phyloP scores from a whole-genome alignment of 1,284 basidiomycete species.

The Rhodotorula sp. region DNA sequence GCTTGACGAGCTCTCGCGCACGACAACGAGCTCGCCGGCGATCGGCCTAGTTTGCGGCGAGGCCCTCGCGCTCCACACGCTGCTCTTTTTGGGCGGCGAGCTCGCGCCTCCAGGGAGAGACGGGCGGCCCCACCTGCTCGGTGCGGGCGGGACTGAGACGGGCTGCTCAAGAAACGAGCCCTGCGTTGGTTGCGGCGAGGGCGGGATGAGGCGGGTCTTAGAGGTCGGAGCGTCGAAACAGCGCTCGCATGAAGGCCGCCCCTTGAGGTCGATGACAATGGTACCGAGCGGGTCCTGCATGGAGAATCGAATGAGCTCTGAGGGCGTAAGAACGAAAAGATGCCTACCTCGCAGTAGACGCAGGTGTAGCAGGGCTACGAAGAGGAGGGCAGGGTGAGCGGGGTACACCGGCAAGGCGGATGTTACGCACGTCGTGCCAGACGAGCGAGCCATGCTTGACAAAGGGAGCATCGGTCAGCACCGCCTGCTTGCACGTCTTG shows the following conservation, averaged over 20 bases:
- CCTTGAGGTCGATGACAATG: constrained; percentile 34
- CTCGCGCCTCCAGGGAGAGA: background rate
- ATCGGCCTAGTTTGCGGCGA: too few relatives aligned
- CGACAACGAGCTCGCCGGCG: too few relatives aligned
- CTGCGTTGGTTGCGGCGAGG: constrained; percentile 26
- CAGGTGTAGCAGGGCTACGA: constrained; percentile 31
- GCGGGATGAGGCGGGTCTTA: constrained; percentile 21
- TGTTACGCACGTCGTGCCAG: constrained; percentile 30
- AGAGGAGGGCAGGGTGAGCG: too few relatives aligned
- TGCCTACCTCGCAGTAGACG: constrained; percentile 27
- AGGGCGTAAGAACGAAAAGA: too few relatives aligned
- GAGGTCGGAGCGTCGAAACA: constrained; percentile 40
- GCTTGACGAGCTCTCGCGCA: too few relatives aligned
- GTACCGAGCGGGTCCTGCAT: constrained; percentile 8
- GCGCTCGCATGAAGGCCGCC: constrained; percentile 31
- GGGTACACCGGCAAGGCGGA: too few relatives aligned
- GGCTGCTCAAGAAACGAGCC: constrained; percentile 1
- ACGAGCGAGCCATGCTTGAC: constrained; percentile 25
- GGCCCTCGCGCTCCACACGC: constrained; percentile 11
- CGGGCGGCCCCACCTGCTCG: constrained; percentile 27
- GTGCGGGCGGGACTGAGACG: constrained; percentile 15
- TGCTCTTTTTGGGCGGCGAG: background rate
- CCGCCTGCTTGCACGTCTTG: constrained; percentile 36
- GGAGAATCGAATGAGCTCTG: too few relatives aligned
- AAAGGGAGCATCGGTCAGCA: constrained; percentile 35